Percentiles rank a stretch among this genome's conserved stretches.
Conservation (phyloP, 768 basidiomycete species). For the Boletus rubroflammeus region DNA sequence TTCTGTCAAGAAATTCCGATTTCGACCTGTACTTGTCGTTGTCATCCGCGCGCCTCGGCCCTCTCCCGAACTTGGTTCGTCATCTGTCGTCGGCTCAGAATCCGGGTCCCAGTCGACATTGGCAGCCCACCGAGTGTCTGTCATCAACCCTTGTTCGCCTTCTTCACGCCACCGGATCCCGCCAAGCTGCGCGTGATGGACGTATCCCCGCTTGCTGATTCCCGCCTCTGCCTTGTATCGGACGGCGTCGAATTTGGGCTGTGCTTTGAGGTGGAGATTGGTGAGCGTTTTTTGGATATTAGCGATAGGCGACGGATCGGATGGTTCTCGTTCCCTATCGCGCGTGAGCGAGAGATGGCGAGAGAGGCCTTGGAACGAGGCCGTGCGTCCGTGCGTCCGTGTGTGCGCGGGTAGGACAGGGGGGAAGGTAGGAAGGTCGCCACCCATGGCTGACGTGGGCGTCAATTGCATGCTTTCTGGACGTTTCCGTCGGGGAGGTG, state of each 20-base stretch:
- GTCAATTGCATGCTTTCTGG: constrained; percentile 65
- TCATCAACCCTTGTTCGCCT: constrained; percentile 38
- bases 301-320: constrained; percentile 33
- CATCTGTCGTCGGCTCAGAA: constrained; percentile 24
- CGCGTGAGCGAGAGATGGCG: constrained; percentile 40
- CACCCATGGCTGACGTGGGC: constrained; percentile 8
- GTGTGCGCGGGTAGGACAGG: constrained; percentile 7
- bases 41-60: constrained; percentile 5
- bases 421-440: constrained; percentile 14
- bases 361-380: constrained; percentile 29
- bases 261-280: constrained; percentile 36
- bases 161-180: constrained; percentile 31
- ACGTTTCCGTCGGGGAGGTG: constrained; percentile 47
- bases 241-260: constrained; percentile 58
- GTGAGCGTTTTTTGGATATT: constrained; percentile 44
- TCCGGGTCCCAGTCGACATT: constrained; percentile 20
- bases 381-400: constrained; percentile 11
- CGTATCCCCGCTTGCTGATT: constrained; percentile 56
- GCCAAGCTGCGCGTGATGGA: constrained; percentile 34
- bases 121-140: constrained; percentile 32
- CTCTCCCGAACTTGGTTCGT: constrained; percentile 23
- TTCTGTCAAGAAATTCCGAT: constrained; percentile 19
- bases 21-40: neutral
- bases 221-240: constrained; percentile 73
- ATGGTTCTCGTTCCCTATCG: constrained; percentile 13